Base-by-base conservation (phyloP, 1,284 basidiomycete species). In the Ganoderma boninense region DNA sequence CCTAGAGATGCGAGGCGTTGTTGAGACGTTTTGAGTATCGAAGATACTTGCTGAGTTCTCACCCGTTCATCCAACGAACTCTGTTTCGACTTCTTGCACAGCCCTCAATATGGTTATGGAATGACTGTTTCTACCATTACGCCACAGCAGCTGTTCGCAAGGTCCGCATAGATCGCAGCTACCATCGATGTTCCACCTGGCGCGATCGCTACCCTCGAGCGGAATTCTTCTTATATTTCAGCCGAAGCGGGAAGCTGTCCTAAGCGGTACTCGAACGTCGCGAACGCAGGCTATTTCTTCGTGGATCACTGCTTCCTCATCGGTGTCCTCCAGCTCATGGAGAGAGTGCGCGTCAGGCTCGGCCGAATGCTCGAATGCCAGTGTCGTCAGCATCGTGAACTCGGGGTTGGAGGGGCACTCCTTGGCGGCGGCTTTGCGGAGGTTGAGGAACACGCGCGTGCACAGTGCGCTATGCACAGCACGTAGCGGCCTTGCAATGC, bases 381-480 rank as follows among this genome's bases (percentile, higher is more conserved):
- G n/a, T 5, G 60, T 43, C 60, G 60, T 61, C 35, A 23, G 20
- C 60, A 38, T 61, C 6, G 60, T 35, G 38, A 61, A 61, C n/a
- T 61, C 60, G 2, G 35, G 60, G 11, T 61, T 23, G 8, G n/a
- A 6, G 16, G 35, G 35, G 13, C 38, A 42, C n/a, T 23, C 35
- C 38, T 23, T 38, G 38, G 42, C 35, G 8, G 60, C 60, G 5
- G 60, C 60, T n/a, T 61, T 61, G 38, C 60, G 60, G 35, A 61
- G 42, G 38, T 61, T 61, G 56, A 59, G 56, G n/a, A 59, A 29
- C n/a, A 59, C 29, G 29, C 56, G 56, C 18, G 56, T 59, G 18
- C 29, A 59, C 29, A 59, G 29, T 14, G 56, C 56, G 14, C 56
- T 59, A 38, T 59, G 56, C 5, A 59, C 35, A 4, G 35, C 29